Percentiles rank a stretch among this genome's conserved stretches.
These are phyloP conservation scores for Aspergillus sp. DNA, from an alignment of 2,329 filamentous ascomycete species.

Conservation along the genomic window DNA sequence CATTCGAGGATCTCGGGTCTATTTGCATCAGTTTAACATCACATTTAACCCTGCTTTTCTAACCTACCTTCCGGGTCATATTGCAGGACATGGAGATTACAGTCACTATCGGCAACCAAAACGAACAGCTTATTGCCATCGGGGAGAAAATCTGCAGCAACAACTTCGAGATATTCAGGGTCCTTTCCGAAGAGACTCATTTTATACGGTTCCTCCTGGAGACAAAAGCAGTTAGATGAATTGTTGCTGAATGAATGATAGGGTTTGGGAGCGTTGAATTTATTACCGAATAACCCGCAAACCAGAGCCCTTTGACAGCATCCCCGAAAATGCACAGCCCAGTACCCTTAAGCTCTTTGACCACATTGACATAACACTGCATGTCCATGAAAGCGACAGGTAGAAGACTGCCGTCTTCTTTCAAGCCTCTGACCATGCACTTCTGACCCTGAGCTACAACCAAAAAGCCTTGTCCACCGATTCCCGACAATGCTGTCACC, in stretches of 20 bases:
- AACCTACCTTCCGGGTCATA: constrained; percentile 88
- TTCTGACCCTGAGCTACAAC: constrained; percentile 93
- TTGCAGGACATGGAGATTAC: constrained; percentile 82
- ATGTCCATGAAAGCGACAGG: constrained; percentile 98
- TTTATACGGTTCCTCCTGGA: constrained; percentile 83
- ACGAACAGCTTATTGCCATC: constrained; percentile 79
- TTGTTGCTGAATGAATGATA: no score
- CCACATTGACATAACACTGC: constrained; percentile 85
- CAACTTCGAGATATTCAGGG: constrained; percentile 68
- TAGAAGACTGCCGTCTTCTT: constrained; percentile 87
- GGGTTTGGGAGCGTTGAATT: no score
- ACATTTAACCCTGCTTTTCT: background rate
- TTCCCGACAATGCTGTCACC: constrained; percentile 78
- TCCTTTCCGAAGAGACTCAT: constrained; percentile 92
- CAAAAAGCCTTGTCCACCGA: constrained; percentile 83
- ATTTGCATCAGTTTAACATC: background rate
- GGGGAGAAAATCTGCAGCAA: constrained; percentile 82
- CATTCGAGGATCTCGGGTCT: constrained; percentile 92
- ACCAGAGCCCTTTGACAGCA: constrained; percentile 90
- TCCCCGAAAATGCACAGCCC: constrained; percentile 86
- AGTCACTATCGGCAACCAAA: constrained; percentile 76
- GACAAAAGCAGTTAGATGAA: constrained; percentile 3
- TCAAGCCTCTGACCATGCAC: constrained; percentile 91
- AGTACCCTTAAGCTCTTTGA: constrained; percentile 76
- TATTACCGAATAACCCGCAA: constrained; percentile 76